A percentile compares a stretch with the other conserved stretches of the same genome.
These are phyloP conservation scores for Fusarium bactridioides DNA, from an alignment of 2,329 filamentous ascomycete genomes.

Conservation along the genomic window DNA sequence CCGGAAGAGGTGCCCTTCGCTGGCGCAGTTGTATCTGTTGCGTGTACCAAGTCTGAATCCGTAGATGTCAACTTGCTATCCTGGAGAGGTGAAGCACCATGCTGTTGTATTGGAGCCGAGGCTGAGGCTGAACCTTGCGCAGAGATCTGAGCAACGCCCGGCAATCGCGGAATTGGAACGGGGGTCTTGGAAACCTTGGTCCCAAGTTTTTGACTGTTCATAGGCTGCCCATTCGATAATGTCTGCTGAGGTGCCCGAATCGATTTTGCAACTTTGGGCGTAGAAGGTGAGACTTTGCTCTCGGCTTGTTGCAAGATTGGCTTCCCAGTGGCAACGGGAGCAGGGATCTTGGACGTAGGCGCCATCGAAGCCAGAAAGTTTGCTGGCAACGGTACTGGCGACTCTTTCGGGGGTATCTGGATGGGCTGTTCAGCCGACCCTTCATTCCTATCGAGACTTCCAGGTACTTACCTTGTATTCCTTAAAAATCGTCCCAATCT, in stretches of 20 bases:
- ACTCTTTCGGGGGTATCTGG: conserved; percentile 51
- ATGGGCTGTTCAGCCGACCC: conserved; percentile 43
- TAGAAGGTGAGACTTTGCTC: not conserved
- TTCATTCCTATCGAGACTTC: conserved; percentile 33
- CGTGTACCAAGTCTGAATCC: not conserved
- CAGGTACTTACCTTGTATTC: conserved; percentile 46
- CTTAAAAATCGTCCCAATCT: conserved; percentile 39
- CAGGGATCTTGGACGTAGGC: conserved; percentile 37
- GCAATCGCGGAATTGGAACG: conserved; percentile 44
- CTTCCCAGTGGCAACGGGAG: conserved; percentile 24
- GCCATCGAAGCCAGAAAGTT: conserved; percentile 54
- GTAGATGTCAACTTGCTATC: not conserved
- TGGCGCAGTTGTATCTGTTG: not conserved
- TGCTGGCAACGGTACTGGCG: conserved; percentile 54
- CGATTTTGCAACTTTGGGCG: not conserved
- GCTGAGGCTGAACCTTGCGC: not conserved
- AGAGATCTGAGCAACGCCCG: conserved; percentile 5
- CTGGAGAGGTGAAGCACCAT: not conserved
- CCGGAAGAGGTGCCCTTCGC: not conserved
- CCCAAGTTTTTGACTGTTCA: not conserved
- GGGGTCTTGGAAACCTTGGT: conserved; percentile 41
- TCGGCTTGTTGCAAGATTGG: conserved; percentile 16
- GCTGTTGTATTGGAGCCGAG: not conserved
- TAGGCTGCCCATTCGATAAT: conserved; percentile 11
- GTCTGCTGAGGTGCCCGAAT: conserved; percentile 8